Percentiles rank a stretch among this genome's conserved stretches.
These are phyloP conservation scores for Penicillium cinerascens DNA, from an alignment of 495 filamentous ascomycete genomes.

Conservation along the genomic window DNA sequence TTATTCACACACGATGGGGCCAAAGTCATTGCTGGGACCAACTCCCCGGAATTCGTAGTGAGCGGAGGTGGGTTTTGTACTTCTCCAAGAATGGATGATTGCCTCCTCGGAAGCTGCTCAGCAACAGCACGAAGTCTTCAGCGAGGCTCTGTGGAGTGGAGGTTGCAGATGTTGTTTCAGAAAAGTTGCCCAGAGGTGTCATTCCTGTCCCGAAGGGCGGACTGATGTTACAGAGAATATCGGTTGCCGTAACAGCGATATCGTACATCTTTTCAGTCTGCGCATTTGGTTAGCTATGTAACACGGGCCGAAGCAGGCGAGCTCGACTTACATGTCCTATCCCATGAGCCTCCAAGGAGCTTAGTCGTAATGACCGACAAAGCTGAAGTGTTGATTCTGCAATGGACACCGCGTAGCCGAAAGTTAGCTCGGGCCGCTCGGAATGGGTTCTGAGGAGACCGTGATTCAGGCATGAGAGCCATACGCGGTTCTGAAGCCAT, in stretches of 20 bases:
- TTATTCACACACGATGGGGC: background rate
- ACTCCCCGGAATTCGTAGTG: constrained; percentile 20
- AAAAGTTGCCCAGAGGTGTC: constrained; percentile 10
- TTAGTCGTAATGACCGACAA: constrained; percentile 60
- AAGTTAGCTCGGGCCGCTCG: constrained; percentile 57
- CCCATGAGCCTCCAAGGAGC: constrained; percentile 68
- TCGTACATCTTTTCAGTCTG: constrained; percentile 44
- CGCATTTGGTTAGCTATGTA: constrained; percentile 9
- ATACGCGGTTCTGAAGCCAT: constrained; percentile 80
- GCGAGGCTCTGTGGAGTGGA: constrained; percentile 29
- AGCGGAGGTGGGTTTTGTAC: constrained; percentile 30
- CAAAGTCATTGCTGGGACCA: constrained; percentile 23
- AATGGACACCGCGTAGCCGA: constrained; percentile 68
- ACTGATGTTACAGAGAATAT: constrained; percentile 33
- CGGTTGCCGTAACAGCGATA: constrained; percentile 37
- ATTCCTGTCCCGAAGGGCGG: constrained; percentile 23
- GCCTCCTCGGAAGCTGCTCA: constrained; percentile 38
- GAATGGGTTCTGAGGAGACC: constrained; percentile 48
- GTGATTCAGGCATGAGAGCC: constrained; percentile 62
- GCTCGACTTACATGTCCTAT: constrained; percentile 60
- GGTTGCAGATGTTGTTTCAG: constrained; percentile 15
- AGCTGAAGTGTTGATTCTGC: constrained; percentile 60
- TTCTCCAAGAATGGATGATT: constrained; percentile 40
- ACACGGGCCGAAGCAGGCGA: background rate
- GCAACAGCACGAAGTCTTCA: constrained; percentile 32